Conservation (phyloP, 2,329 filamentous ascomycete species). For the Parastagonospora nodorum region DNA sequence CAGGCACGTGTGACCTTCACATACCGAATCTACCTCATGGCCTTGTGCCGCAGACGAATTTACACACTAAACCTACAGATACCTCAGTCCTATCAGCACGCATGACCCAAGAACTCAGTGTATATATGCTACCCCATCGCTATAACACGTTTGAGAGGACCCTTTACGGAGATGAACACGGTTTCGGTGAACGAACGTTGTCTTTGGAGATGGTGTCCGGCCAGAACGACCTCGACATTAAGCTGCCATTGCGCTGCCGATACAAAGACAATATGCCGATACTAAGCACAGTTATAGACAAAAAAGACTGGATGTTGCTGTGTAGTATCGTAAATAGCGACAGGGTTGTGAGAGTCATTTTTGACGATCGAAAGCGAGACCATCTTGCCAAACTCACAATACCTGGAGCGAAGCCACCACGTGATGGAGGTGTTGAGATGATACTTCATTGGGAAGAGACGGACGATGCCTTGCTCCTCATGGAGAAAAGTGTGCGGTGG, state of each 20-base stretch:
- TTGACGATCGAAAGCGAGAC: neutral
- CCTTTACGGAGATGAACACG: constrained; percentile 5
- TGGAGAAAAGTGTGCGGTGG: constrained; percentile 3
- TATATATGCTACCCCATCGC: constrained; percentile 1
- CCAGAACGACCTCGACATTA: constrained; percentile 1
- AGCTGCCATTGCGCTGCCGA: constrained; percentile 3
- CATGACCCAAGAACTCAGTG: neutral
- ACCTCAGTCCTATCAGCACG: neutral
- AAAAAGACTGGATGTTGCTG: neutral
- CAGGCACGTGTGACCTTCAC: too few relatives aligned
- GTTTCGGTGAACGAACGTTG: constrained; percentile 6
- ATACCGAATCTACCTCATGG: too few relatives aligned
- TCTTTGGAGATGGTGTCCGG: constrained; percentile 3
- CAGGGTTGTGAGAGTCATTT: neutral
- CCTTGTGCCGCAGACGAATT: too few relatives aligned
- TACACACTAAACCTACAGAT: too few relatives aligned
- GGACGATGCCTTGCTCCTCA: neutral
- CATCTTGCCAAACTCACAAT: neutral
- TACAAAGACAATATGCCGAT: constrained; percentile 4
- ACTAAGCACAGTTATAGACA: neutral
- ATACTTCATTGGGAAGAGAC: constrained; percentile 3
- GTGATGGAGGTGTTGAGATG: neutral
- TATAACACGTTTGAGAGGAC: neutral
- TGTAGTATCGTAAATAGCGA: neutral
- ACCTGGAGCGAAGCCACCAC: neutral